Evolutionary conservation across 176 grass and related monocot species (phyloP).

Genomic region (Pharus latifolius): DNA sequence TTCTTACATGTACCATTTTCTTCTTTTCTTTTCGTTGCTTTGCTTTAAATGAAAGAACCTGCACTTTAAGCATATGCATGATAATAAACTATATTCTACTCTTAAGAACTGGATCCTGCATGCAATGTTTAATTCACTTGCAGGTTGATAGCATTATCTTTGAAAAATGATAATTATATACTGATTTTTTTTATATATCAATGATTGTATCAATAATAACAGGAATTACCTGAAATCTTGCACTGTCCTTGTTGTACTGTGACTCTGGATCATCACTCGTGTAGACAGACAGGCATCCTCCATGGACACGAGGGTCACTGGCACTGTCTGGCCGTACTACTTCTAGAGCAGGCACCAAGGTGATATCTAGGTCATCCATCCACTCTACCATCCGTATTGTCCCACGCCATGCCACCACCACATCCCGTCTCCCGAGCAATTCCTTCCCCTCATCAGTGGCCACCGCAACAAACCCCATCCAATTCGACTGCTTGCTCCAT

Average conservation of each 20-base stretch:
- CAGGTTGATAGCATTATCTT: not conserved
- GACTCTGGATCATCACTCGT: slow-evolving; percentile 49
- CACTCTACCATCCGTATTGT: slow-evolving; percentile 72
- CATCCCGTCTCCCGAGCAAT: slow-evolving; percentile 69
- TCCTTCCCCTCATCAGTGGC: slow-evolving; percentile 72
- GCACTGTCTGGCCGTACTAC: slow-evolving; percentile 16
- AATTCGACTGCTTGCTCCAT: slow-evolving; percentile 89
- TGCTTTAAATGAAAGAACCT: not conserved
- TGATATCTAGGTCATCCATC: slow-evolving; percentile 74
- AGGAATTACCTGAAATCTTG: slow-evolving; percentile 45
- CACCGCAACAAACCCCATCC: slow-evolving; percentile 85
- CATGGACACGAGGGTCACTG: slow-evolving; percentile 46
- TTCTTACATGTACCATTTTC: not conserved
- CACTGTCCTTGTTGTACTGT: slow-evolving; percentile 55
- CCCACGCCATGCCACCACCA: slow-evolving; percentile 81
- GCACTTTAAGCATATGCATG: slow-evolving; percentile 9
- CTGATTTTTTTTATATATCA: not conserved
- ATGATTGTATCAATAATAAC: slow-evolving; percentile 10
- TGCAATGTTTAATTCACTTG: slow-evolving; percentile 5
- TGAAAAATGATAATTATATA: not conserved
- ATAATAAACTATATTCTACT: slow-evolving; percentile 8
- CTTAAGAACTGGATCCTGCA: not conserved
- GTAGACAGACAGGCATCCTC: slow-evolving; percentile 78
- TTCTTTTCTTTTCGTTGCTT: slow-evolving; percentile 17
- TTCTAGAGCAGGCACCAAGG: slow-evolving; percentile 49